Conservation (phyloP, 202 grass and related monocot genomes). For the Schoenoplectus tabernaemontani region DNA sequence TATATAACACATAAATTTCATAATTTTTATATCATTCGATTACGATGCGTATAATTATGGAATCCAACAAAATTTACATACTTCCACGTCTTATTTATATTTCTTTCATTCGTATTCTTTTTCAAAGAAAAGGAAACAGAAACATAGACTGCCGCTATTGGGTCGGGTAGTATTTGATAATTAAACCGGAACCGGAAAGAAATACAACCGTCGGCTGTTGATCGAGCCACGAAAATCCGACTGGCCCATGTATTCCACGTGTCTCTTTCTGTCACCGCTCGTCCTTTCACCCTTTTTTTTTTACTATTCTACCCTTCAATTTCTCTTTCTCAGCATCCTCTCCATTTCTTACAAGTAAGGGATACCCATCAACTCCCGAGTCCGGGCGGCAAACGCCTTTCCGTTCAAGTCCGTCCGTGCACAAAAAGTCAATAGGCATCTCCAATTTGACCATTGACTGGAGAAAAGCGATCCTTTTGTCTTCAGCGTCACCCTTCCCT, state of each 20-base stretch:
- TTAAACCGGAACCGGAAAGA: not conserved
- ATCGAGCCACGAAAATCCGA: too few relatives aligned
- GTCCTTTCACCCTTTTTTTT: not conserved
- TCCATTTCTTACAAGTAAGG: too few relatives aligned
- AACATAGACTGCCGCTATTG: not conserved
- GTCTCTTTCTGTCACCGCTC: slow-evolving; percentile 10
- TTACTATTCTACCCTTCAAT: not conserved
- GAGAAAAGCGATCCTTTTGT: not conserved
- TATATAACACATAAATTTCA: too few relatives aligned
- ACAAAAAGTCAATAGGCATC: not conserved
- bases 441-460: slow-evolving; percentile 5
- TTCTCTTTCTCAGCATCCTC: not conserved
- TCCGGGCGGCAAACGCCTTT: too few relatives aligned
- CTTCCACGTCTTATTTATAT: too few relatives aligned
- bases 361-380: too few relatives aligned
- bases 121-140: not conserved
- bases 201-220: not conserved
- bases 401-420: too few relatives aligned
- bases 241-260: slow-evolving; percentile 2
- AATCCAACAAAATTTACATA: too few relatives aligned
- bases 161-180: not conserved
- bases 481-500: not conserved
- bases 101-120: not conserved
- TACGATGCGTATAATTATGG: too few relatives aligned
- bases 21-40: too few relatives aligned